Conservation (phyloP, 129 eudicot genomes). For the Saussurea involucrata region DNA sequence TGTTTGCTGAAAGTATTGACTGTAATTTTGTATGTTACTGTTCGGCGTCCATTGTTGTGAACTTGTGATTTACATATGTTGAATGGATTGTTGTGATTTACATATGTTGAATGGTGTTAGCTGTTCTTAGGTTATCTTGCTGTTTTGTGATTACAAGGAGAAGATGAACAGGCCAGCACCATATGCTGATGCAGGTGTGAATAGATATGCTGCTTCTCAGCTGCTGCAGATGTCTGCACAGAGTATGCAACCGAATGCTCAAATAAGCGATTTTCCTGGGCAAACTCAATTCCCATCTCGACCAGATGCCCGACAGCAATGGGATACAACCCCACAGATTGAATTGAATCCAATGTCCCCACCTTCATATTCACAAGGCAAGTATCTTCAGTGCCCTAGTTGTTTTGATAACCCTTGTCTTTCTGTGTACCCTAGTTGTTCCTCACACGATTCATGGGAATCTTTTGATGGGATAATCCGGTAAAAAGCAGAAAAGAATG, state of each 20-base stretch:
- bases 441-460: not conserved
- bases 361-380: slow-evolving; percentile 19
- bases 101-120: not conserved
- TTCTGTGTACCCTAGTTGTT: not conserved
- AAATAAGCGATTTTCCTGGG: slow-evolving; percentile 10
- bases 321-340: slow-evolving; percentile 23
- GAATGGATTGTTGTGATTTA: too few species aligned
- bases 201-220: slow-evolving; percentile 26
- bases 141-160: slow-evolving; percentile 4
- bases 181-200: slow-evolving; percentile 23
- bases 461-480: not conserved
- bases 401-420: too few species aligned
- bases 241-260: slow-evolving; percentile 24
- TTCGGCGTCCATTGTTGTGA: too few species aligned
- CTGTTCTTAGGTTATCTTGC: slow-evolving; percentile 1
- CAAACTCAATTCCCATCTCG: slow-evolving; percentile 9
- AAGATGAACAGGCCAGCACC: slow-evolving; percentile 28
- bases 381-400: not conserved
- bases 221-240: slow-evolving; percentile 24
- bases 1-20: not conserved
- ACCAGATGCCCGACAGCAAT: slow-evolving; percentile 16
- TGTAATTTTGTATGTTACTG: not conserved
- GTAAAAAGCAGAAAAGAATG: not conserved
- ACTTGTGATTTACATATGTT: too few species aligned
- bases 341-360: slow-evolving; percentile 13